Conservation (phyloP, 441 rosid genomes). For the Dalechampia spathulata region DNA sequence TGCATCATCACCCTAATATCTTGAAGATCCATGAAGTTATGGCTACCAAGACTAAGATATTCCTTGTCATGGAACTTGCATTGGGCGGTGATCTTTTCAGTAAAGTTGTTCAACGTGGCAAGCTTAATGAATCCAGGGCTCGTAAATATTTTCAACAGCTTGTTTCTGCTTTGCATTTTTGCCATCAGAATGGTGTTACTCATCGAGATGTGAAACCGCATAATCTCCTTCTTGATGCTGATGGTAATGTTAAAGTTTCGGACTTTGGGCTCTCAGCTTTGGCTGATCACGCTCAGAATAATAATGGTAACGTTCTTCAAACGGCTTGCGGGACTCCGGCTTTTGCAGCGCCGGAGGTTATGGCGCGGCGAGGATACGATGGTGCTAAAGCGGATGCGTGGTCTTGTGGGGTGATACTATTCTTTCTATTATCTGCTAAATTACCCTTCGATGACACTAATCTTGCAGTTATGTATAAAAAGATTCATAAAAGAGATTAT, state of each 20-base stretch:
- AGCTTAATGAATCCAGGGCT: conserved; percentile 42
- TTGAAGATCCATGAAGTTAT: conserved; percentile 82
- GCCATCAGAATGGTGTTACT: conserved; percentile 68
- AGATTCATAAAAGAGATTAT: conserved; percentile 42
- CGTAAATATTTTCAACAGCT: conserved; percentile 73
- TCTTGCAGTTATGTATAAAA: conserved; percentile 46
- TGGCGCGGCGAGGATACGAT: conserved; percentile 50
- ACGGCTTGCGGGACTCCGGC: conserved; percentile 90
- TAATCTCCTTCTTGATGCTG: conserved; percentile 55
- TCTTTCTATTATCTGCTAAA: conserved; percentile 42
- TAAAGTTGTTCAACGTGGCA: conserved; percentile 39
- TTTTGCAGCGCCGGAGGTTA: conserved; percentile 78
- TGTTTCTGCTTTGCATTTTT: conserved; percentile 62
- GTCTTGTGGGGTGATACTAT: conserved; percentile 89
- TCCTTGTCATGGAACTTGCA: conserved; percentile 75
- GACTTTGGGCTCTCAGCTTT: conserved; percentile 80
- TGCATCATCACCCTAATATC: conserved; percentile 66
- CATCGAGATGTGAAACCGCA: conserved; percentile 92
- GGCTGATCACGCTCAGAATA: conserved; percentile 29
- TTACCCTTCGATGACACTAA: conserved; percentile 66
- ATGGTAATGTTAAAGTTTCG: conserved; percentile 56
- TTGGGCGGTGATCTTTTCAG: conserved; percentile 65
- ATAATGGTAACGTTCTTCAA: conserved; percentile 37
- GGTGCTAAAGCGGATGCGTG: conserved; percentile 83
- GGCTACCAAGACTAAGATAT: conserved; percentile 81